Percentiles rank a stretch among this genome's conserved stretches.
Conservation (phyloP, 768 basidiomycete species). For the Russula dissimulans region DNA sequence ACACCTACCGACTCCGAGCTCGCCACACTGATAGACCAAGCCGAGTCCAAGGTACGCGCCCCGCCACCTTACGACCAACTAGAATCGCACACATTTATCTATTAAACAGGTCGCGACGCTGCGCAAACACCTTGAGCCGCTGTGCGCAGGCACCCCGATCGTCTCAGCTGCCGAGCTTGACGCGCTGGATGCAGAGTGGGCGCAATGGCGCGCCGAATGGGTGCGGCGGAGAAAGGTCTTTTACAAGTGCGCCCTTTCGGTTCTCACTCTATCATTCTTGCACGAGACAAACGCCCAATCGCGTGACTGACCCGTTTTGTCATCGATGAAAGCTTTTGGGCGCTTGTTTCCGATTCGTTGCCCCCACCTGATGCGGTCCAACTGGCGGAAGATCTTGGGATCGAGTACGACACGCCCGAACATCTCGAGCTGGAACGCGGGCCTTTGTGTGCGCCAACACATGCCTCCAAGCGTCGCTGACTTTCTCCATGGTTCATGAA, state of each 20-base stretch:
- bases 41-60: slow-evolving; percentile 42
- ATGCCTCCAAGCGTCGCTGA: slow-evolving; percentile 8
- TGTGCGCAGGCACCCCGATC: slow-evolving; percentile 56
- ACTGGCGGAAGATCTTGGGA: slow-evolving; percentile 73
- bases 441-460: slow-evolving; percentile 35
- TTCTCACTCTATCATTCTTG: not conserved
- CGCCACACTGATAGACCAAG: slow-evolving; percentile 40
- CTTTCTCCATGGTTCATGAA: not conserved
- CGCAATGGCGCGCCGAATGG: slow-evolving; percentile 78
- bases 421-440: slow-evolving; percentile 57
- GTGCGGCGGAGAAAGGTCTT: slow-evolving; percentile 65
- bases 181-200: slow-evolving; percentile 65
- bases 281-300: not conserved
- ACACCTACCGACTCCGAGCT: slow-evolving; percentile 68
- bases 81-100: not conserved
- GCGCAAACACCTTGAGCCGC: slow-evolving; percentile 45
- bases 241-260: slow-evolving; percentile 43
- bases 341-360: slow-evolving; percentile 56
- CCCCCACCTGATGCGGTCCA: slow-evolving; percentile 52
- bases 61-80: not conserved
- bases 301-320: not conserved
- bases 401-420: slow-evolving; percentile 70
- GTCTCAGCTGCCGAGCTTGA: slow-evolving; percentile 66
- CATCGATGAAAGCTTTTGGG: slow-evolving; percentile 52
- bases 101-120: slow-evolving; percentile 41